A percentile compares a stretch with the other conserved stretches of the same genome.
Evolutionary conservation across 2,329 filamentous ascomycete species (phyloP).

Genomic region (Phyllosticta citrichinensis): DNA sequence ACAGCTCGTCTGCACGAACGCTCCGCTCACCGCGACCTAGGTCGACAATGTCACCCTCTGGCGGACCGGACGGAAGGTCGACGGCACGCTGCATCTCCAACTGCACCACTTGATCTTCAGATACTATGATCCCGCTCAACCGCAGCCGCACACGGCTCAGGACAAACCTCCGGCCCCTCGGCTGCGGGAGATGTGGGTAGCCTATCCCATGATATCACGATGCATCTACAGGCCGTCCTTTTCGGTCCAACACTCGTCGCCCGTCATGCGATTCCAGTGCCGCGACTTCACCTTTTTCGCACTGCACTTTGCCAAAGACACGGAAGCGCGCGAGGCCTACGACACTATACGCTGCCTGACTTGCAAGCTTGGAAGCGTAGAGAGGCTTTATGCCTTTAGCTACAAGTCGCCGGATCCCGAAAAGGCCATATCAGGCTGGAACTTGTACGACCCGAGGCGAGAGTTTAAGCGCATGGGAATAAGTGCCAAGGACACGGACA

Average conservation of each 20-base stretch:
- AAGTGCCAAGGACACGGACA: slow-evolving; percentile 65
- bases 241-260: slow-evolving; percentile 56
- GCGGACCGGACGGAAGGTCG: slow-evolving; percentile 45
- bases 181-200: slow-evolving; percentile 75
- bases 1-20: neutral
- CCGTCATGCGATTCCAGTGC: slow-evolving; percentile 77
- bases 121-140: slow-evolving; percentile 35
- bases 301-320: slow-evolving; percentile 72
- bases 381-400: slow-evolving; percentile 83
- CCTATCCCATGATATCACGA: slow-evolving; percentile 80
- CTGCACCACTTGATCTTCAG: slow-evolving; percentile 57
- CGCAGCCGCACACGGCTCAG: slow-evolving; percentile 26
- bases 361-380: slow-evolving; percentile 71
- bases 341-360: slow-evolving; percentile 75
- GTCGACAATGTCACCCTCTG: slow-evolving; percentile 53
- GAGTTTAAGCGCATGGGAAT: slow-evolving; percentile 87
- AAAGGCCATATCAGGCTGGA: slow-evolving; percentile 67
- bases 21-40: slow-evolving; percentile 22
- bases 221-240: slow-evolving; percentile 70
- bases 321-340: slow-evolving; percentile 70
- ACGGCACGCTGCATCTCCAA: slow-evolving; percentile 52
- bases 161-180: slow-evolving; percentile 24
- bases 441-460: slow-evolving; percentile 70
- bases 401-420: slow-evolving; percentile 70
- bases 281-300: slow-evolving; percentile 91